Conservation (phyloP, 768 basidiomycete genomes). For the Fistulinella prunicolor region DNA sequence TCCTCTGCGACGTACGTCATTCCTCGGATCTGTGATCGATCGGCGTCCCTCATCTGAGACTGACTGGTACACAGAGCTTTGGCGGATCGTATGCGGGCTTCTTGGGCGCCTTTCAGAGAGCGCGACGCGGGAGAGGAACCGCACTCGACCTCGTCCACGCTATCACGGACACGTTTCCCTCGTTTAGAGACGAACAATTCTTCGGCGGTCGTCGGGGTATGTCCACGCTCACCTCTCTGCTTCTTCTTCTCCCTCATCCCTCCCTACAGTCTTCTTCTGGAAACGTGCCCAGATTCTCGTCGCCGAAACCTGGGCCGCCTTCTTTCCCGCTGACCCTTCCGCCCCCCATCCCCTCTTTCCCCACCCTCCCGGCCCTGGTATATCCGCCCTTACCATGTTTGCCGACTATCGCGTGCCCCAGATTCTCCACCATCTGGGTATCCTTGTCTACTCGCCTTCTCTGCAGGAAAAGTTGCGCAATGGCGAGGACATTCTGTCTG, state of each 20-base stretch:
- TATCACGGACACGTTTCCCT: constrained; percentile 67
- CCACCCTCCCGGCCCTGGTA: constrained; percentile 48
- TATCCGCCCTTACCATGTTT: constrained; percentile 85
- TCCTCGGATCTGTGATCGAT: constrained; percentile 7
- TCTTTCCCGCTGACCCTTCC: constrained; percentile 56
- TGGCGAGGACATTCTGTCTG: constrained; percentile 46
- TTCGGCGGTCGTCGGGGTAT: constrained; percentile 60
- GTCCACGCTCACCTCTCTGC: constrained; percentile 1
- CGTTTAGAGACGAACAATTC: constrained; percentile 68
- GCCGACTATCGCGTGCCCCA: constrained; percentile 93
- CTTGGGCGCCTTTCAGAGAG: constrained; percentile 55
- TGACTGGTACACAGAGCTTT: constrained; percentile 44
- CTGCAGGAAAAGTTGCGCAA: constrained; percentile 51
- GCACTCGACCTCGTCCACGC: constrained; percentile 71
- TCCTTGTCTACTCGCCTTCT: constrained; percentile 66
- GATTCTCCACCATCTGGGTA: constrained; percentile 78
- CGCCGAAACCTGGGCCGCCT: constrained; percentile 90
- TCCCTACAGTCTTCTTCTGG: constrained; percentile 68
- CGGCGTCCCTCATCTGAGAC: constrained; percentile 9
- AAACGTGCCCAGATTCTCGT: constrained; percentile 91
- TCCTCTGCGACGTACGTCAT: constrained; percentile 62
- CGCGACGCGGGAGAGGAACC: constrained; percentile 53
- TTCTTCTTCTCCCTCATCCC: not conserved
- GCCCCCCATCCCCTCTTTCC: constrained; percentile 73
- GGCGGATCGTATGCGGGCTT: constrained; percentile 71